Conservation (phyloP, 306 rosid genomes). For the Lotus japonicus region DNA sequence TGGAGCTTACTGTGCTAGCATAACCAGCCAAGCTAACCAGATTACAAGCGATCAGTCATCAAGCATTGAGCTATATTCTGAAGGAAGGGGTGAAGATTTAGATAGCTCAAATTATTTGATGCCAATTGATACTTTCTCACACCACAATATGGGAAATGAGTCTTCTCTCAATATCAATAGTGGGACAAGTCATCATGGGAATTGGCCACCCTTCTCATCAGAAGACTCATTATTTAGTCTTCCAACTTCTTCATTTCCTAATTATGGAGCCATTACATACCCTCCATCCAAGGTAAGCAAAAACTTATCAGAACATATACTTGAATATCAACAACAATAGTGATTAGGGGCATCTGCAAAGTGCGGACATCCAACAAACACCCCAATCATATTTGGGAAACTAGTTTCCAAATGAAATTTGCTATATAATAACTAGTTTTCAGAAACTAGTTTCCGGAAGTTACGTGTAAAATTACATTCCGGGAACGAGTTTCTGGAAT, state of each 20-base stretch:
- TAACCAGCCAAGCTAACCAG: constrained; percentile 33
- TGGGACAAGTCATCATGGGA: constrained; percentile 33
- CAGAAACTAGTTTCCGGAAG: no score
- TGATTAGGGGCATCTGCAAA: no score
- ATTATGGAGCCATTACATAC: constrained; percentile 46
- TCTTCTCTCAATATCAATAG: constrained; percentile 22
- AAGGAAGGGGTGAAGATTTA: constrained; percentile 64
- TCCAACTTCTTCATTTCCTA: constrained; percentile 37
- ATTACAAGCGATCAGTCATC: constrained; percentile 56
- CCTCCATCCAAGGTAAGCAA: constrained; percentile 70
- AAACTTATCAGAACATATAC: neutral
- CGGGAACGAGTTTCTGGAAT: no score
- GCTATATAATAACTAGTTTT: no score
- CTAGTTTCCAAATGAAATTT: no score
- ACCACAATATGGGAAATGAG: constrained; percentile 13
- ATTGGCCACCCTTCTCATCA: constrained; percentile 45
- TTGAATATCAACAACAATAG: neutral
- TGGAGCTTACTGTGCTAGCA: constrained; percentile 44
- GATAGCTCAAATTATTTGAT: constrained; percentile 52
- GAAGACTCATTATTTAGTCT: constrained; percentile 37
- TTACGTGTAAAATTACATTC: no score
- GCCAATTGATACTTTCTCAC: constrained; percentile 27
- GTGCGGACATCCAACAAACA: no score
- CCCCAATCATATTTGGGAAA: no score
- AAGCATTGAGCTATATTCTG: constrained; percentile 59